Evolutionary conservation across 2,329 filamentous ascomycete genomes (phyloP), one percentile per base, ranked within the genome.

Genomic region (Ophiostoma montium): DNA sequence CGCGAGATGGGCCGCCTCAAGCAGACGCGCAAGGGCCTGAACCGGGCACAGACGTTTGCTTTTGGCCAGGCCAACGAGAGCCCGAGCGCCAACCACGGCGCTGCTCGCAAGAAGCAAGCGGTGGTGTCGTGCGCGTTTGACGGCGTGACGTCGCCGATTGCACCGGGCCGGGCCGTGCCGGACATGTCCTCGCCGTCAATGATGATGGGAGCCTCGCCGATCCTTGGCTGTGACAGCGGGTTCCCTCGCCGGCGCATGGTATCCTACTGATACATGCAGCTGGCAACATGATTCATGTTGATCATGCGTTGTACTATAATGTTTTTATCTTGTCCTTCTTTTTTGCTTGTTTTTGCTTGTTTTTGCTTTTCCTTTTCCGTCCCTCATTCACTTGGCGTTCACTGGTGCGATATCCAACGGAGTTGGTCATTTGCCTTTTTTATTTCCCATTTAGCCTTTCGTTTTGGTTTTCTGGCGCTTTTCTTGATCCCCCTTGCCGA

Each of bases 1-100:
- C 84, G 87, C 58, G 90, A 94, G 59, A 82, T 98, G 72, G 87
- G 88, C 59, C 89, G 88, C 63, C 79, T 98, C 59, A 90, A 94
- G 66, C 84, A 92, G 63, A 75, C 71, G 58, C 80, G 89, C 59
- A 84, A 85, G 57, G 92, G 90, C 60, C 73, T 98, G 50, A 78
- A 79, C 63, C 80, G 92, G 55, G 88, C 92, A 31, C 85, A 92
- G 65, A 98, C 92, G 1, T 98, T 92, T 70, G 90, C 92, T 27
- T 96, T 95, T 66, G 92, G 90, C 42, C 78, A 92, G 62, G 76
- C 82, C 47, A 69, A 73, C 39, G 62, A 36, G 7, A 48, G 46
- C 41, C 39, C 46, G 19, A 48, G 38, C 8, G 30, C 27, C 9
- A 18, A 19, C 31, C 36, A 27, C 7, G 38, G 16, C 7, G 38